Percentiles rank a stretch among this genome's conserved stretches.
Conservation (phyloP, 2,329 filamentous ascomycete genomes). For the Hymenoscyphus albidus region DNA sequence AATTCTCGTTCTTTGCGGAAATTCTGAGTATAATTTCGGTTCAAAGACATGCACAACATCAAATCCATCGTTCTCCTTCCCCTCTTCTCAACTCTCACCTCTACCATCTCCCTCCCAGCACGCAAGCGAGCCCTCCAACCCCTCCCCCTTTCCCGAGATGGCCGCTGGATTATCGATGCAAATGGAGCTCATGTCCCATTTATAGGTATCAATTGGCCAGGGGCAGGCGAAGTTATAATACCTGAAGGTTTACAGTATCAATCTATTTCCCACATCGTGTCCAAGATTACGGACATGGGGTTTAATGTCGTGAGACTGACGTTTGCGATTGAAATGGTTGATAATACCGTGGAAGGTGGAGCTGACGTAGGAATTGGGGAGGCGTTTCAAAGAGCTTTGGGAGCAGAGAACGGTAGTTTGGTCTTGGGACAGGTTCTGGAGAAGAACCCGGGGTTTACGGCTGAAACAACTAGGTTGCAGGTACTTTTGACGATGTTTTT, state of each 20-base stretch:
- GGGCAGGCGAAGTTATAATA: constrained; percentile 57
- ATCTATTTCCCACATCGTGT: constrained; percentile 50
- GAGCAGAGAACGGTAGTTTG: constrained; percentile 48
- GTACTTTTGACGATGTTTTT: constrained; percentile 12
- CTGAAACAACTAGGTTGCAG: constrained; percentile 51
- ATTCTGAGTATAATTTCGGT: background rate
- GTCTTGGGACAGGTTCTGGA: constrained; percentile 49
- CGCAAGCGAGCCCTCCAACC: constrained; percentile 4
- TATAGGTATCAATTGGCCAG: constrained; percentile 60
- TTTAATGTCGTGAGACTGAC: constrained; percentile 62
- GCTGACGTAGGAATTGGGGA: constrained; percentile 45
- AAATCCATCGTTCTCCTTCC: background rate
- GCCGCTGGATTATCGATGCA: constrained; percentile 39
- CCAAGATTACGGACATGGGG: constrained; percentile 44
- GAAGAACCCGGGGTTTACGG: constrained; percentile 55
- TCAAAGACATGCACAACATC: background rate
- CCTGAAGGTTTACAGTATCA: constrained; percentile 60
- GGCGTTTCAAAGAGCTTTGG: constrained; percentile 45
- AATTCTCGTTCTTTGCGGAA: background rate
- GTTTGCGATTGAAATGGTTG: constrained; percentile 61
- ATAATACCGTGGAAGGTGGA: constrained; percentile 51
- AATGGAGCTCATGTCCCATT: constrained; percentile 43
- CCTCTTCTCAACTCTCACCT: background rate
- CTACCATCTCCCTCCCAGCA: background rate
- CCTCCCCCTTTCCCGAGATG: constrained; percentile 39